Base-by-base conservation (phyloP, 148 eudicot species). In the Mesembryanthemum crystallinum region DNA sequence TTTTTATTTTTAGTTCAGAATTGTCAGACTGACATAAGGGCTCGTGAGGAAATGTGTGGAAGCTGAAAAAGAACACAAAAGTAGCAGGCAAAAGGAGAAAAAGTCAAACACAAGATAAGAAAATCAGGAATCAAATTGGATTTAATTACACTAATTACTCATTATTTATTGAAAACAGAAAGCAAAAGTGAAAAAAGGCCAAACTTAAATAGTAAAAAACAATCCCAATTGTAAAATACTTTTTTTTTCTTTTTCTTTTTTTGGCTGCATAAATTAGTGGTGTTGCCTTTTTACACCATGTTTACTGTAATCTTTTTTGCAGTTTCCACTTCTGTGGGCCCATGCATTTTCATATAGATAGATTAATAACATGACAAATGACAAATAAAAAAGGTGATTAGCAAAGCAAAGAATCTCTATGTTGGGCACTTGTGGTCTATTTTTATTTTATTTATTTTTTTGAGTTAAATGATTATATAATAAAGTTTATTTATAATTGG, bases 391-490 rank as follows among this genome's bases (percentile, higher is more conserved):
- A 42, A 37, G 51, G 51, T 20, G 49, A 23, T 27, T 37, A 66
- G 7, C 17, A 29, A 37, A 66, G 70, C 70, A 54, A 66, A 66
- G 70, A 47, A 66, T 66, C 70, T 66, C 70, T 66, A 66, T 66
- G 70, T 66, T 65, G 49, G 58, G n/a, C 58, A 54, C n/a, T 18
- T 54, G 14, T 45, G 39, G 39, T 2, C 39, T 35, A 35, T 35
- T 35, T n/a, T n/a, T n/a, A n/a, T n/a, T n/a, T n/a, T n/a, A n/a
- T n/a, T n/a, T n/a, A n/a, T 39, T 39, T 9, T 0, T 9, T 39
- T 39, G 43, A 39, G 43, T 39, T 39, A 0, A 6, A 39, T 39
- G 43, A 1, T n/a, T 39, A 39, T 39, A 39, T 39, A 0, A 39
- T 39, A 39, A 39, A 39, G 43, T 39, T 9, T n/a, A n/a, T n/a